A percentile compares a stretch with the other conserved stretches of the same genome.
Conservation (phyloP, 1,284 basidiomycete species). For the Mycosarcoma mackinlayi region DNA sequence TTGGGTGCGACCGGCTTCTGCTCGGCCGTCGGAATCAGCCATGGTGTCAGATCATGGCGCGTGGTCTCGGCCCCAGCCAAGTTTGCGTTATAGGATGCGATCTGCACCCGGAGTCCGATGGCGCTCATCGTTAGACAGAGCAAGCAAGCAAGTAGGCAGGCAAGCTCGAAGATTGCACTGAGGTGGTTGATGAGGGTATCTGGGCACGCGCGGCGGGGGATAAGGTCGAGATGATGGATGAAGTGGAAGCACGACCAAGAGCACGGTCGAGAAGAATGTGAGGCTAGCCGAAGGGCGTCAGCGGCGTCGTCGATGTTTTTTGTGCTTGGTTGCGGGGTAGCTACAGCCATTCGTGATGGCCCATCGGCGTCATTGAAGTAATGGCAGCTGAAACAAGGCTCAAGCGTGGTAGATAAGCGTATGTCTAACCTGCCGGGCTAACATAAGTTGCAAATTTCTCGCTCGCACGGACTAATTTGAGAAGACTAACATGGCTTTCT, state of each 20-base stretch:
- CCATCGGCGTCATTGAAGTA: neutral
- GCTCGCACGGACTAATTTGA: conserved; percentile 8
- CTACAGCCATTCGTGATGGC: too few relatives aligned
- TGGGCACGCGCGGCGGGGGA: too few relatives aligned
- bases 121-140: conserved; percentile 11
- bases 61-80: conserved; percentile 74
- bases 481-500: too few relatives aligned
- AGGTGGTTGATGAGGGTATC: neutral
- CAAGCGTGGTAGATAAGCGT: too few relatives aligned
- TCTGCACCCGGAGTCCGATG: conserved; percentile 74
- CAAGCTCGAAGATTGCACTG: neutral
- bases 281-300: conserved; percentile 8
- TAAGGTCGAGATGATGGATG: too few relatives aligned
- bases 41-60: conserved; percentile 64
- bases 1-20: conserved; percentile 68
- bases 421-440: neutral
- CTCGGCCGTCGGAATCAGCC: conserved; percentile 64
- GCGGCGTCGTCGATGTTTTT: conserved; percentile 1
- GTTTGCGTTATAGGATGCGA: conserved; percentile 87
- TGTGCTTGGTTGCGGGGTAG: conserved; percentile 8
- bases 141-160: neutral
- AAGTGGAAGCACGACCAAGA: too few relatives aligned
- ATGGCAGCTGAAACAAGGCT: too few relatives aligned
- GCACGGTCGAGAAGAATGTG: too few relatives aligned
- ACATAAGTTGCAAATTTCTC: neutral